Evolutionary conservation across 768 basidiomycete species (phyloP).

Genomic region (Aureoboletus auriporus): DNA sequence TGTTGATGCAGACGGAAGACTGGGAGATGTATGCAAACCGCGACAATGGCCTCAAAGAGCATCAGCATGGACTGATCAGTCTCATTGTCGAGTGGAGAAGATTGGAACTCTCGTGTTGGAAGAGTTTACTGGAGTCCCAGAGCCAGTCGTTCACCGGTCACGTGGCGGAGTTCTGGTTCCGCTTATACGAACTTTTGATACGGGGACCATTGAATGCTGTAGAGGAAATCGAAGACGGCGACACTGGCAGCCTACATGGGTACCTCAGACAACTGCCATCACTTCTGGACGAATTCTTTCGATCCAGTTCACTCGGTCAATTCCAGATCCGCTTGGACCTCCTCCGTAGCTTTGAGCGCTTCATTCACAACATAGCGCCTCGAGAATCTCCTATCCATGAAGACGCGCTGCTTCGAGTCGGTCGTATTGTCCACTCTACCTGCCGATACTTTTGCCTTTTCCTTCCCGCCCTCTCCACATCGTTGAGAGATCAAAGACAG

Average conservation of each 20-base stretch:
- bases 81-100: conserved; percentile 90
- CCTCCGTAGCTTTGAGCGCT: conserved; percentile 62
- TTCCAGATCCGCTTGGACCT: conserved; percentile 65
- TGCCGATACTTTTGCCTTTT: conserved; percentile 64
- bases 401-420: conserved; percentile 44
- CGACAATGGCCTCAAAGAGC: conserved; percentile 71
- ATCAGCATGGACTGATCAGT: conserved; percentile 61
- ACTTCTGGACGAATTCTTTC: conserved; percentile 78
- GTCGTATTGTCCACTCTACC: conserved; percentile 58
- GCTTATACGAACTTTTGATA: conserved; percentile 74
- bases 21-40: conserved; percentile 97
- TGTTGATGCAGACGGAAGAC: conserved; percentile 84
- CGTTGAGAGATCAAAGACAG: conserved; percentile 53
- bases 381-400: conserved; percentile 28
- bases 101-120: conserved; percentile 87
- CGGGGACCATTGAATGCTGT: conserved; percentile 54
- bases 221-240: conserved; percentile 33
- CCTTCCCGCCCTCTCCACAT: conserved; percentile 38
- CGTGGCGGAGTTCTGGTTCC: conserved; percentile 85
- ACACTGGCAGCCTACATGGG: conserved; percentile 32
- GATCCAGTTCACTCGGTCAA: conserved; percentile 77
- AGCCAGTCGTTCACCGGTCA: conserved; percentile 39
- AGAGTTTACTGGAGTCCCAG: conserved; percentile 71
- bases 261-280: conserved; percentile 69
- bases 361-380: conserved; percentile 36